A percentile compares a stretch with the other conserved stretches of the same genome.
Evolutionary conservation across 148 eudicot genomes (phyloP).

Genomic region (Vaccinium corymbosum): DNA sequence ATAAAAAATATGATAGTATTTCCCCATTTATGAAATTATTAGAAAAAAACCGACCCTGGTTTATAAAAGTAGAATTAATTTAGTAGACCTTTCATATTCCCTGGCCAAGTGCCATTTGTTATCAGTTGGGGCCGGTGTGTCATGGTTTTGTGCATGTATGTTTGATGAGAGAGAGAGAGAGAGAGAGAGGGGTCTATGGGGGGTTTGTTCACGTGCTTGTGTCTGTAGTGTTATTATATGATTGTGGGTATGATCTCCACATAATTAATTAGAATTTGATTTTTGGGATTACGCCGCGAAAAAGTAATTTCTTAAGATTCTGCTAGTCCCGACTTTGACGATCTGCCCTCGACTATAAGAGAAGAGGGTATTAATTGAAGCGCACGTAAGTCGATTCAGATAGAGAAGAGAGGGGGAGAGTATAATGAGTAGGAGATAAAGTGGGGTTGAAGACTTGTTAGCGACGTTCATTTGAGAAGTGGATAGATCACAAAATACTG

Average conservation of each 20-base stretch:
- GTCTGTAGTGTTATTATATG: background rate
- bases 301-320: too few relatives aligned
- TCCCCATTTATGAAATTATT: background rate
- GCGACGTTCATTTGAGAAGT: background rate
- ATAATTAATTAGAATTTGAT: too few relatives aligned
- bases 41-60: background rate
- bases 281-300: too few relatives aligned
- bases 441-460: background rate
- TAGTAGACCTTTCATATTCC: background rate
- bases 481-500: background rate
- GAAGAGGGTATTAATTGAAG: too few relatives aligned
- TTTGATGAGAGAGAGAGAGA: background rate
- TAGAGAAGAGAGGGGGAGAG: background rate
- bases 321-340: too few relatives aligned
- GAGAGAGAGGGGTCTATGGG: background rate
- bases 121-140: background rate
- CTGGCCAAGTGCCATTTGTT: background rate
- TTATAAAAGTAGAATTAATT: background rate
- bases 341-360: too few relatives aligned
- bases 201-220: constrained; percentile 40
- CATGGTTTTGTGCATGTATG: background rate
- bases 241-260: too few relatives aligned
- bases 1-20: background rate
- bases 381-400: too few relatives aligned
- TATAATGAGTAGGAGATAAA: background rate